Conservation (phyloP, 129 eudicot genomes). For the Saposhnikovia divaricata region DNA sequence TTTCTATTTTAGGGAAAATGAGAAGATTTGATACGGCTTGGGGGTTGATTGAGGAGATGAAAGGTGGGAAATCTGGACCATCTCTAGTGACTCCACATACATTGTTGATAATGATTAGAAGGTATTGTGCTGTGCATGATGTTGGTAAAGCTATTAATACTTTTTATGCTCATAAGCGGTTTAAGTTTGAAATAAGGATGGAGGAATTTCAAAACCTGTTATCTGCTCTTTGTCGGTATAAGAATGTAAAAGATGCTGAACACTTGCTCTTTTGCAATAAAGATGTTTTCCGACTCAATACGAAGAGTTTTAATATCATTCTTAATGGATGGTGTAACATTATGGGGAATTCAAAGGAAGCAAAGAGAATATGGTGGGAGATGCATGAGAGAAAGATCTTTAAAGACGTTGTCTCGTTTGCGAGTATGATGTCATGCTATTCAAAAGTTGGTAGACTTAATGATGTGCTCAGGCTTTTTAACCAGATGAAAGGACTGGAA, state of each 20-base stretch:
- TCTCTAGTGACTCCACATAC: constrained; percentile 60
- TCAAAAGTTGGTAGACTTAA: constrained; percentile 44
- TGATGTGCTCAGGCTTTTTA: constrained; percentile 51
- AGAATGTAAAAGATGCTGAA: constrained; percentile 87
- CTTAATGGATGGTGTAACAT: constrained; percentile 86
- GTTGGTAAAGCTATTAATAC: constrained; percentile 59
- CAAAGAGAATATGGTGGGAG: constrained; percentile 70
- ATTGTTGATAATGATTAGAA: constrained; percentile 71
- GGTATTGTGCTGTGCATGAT: constrained; percentile 72
- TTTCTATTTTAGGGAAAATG: constrained; percentile 64
- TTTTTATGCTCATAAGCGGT: constrained; percentile 50
- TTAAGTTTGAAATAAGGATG: constrained; percentile 38
- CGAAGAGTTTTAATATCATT: constrained; percentile 67
- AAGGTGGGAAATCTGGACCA: constrained; percentile 26
- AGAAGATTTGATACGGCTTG: constrained; percentile 69
- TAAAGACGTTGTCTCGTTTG: constrained; percentile 57
- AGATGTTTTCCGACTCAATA: constrained; percentile 45
- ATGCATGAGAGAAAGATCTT: constrained; percentile 47
- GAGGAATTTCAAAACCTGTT: constrained; percentile 65
- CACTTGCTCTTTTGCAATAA: constrained; percentile 52
- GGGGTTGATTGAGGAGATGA: constrained; percentile 69
- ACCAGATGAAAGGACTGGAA: constrained; percentile 44
- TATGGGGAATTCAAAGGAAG: constrained; percentile 51
- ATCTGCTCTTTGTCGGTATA: constrained; percentile 76
- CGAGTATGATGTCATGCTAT: constrained; percentile 56